A percentile compares a stretch with the other conserved stretches of the same genome.
These are phyloP conservation scores for Pseudocohnilembus persalinus DNA, from an alignment of 169 alveolate species.

Conservation along the genomic window DNA sequence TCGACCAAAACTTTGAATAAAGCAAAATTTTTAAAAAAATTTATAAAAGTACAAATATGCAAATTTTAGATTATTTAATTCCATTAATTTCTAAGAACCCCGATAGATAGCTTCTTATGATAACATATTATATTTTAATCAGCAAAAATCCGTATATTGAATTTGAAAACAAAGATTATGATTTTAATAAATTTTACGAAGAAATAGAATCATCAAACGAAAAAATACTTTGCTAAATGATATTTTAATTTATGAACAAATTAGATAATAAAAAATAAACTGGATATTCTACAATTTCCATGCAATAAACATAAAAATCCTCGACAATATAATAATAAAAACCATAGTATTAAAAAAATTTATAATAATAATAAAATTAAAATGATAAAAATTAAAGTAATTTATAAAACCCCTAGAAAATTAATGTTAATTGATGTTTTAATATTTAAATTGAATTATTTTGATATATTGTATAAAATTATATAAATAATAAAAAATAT, in stretches of 20 bases:
- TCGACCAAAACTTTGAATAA: background rate
- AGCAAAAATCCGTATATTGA: slow-evolving; percentile 19
- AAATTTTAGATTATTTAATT: background rate
- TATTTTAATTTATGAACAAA: background rate
- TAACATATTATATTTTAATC: background rate
- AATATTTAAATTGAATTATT: too few relatives aligned
- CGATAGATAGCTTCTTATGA: slow-evolving; percentile 4
- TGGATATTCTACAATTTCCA: too few relatives aligned
- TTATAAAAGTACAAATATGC: background rate
- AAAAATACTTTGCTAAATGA: background rate
- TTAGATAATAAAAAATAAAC: background rate
- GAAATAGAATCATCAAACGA: background rate
- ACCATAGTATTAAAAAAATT: background rate
- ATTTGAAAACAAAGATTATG: slow-evolving; percentile 6
- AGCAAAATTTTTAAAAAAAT: slow-evolving; percentile 9
- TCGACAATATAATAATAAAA: background rate
- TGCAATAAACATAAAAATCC: background rate
- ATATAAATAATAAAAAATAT: too few relatives aligned
- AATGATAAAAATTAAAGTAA: background rate
- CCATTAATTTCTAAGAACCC: background rate
- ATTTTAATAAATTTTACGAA: slow-evolving; percentile 20
- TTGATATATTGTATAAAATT: too few relatives aligned
- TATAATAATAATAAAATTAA: too few relatives aligned
- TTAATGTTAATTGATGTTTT: too few relatives aligned
- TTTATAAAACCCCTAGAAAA: too few relatives aligned